Conservation (phyloP, 345 rosid species). For the Cochlearia excelsa region DNA sequence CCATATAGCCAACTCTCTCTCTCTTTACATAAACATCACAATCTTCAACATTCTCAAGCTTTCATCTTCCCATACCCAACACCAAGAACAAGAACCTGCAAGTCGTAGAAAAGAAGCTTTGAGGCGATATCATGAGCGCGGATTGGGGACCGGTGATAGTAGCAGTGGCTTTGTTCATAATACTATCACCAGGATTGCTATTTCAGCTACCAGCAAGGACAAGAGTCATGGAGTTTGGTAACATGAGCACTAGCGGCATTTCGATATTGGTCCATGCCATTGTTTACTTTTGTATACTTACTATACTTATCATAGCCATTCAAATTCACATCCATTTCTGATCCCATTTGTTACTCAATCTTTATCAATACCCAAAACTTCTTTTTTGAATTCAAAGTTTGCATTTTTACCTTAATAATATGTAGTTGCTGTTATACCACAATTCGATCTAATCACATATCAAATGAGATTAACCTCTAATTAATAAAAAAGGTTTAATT, state of each 20-base stretch:
- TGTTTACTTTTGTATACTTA: constrained; percentile 71
- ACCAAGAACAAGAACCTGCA: constrained; percentile 3
- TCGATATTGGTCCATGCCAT: constrained; percentile 83
- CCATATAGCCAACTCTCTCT: neutral
- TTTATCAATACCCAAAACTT: neutral
- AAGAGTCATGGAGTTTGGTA: constrained; percentile 87
- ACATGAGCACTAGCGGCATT: constrained; percentile 89
- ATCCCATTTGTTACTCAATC: neutral
- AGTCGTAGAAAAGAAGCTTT: neutral
- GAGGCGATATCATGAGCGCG: constrained; percentile 40
- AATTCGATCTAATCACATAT: constrained; percentile 4
- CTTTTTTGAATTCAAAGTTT: constrained; percentile 23
- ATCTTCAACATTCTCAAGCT: constrained; percentile 14
- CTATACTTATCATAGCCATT: constrained; percentile 75
- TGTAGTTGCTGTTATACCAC: constrained; percentile 14
- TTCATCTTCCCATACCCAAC: constrained; percentile 13
- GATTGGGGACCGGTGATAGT: constrained; percentile 93
- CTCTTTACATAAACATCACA: constrained; percentile 38
- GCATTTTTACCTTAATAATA: constrained; percentile 4
- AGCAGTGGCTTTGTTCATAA: constrained; percentile 70
- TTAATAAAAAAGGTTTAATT: neutral
- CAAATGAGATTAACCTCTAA: neutral
- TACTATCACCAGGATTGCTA: constrained; percentile 88
- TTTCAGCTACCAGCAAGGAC: constrained; percentile 83
- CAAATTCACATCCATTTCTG: constrained; percentile 40